Base-by-base conservation (phyloP, 768 basidiomycete genomes). In the Thelephora ganbajun region DNA sequence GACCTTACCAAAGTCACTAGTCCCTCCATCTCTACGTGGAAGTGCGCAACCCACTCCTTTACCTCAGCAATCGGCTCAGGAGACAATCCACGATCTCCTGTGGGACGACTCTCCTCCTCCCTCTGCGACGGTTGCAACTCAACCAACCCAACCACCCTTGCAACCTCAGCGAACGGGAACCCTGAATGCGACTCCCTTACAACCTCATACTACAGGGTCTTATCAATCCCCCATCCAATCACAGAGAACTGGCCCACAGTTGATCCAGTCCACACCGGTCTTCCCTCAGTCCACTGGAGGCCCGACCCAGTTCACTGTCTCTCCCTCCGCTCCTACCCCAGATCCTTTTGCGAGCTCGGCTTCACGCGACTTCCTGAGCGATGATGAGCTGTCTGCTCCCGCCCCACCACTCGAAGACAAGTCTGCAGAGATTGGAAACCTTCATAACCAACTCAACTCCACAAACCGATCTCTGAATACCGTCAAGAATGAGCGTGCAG, bases 371-470 rank as follows among this genome's bases (percentile, higher is more conserved):
- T 71, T 90, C 47, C 68, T 92, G 23, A 80, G 77, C 22, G 86
- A 87, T 53, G 87, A 91, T 33, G 73, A 77, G 9, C 64, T 45
- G 16, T 50, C 68, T 20, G 60, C 62, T 1, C 63, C 70, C 5
- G 47, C 69, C 0, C 67, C 76, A 44, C 69, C 74, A 35, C 58
- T 81, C 5, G 77, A 82, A 4, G 82, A 91, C 54, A 74, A 76
- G 50, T 88, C 85, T 23, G 85, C 79, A 3, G 86, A 92, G 58
- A 83, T 97, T 47, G 90, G 88, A 6, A 93, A 96, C 58, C 64
- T 79, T 18, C 82, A 82, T 62, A 92, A 90, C 56, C 86, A 93
- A 54, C 68, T 96, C 41, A 72, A 74, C 54, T 88, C 84, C 11
- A 94, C 91, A 3, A 80, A 74, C 46, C 76, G 69, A 30, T 80